These are phyloP conservation scores for Ascochyta rabiei DNA, from an alignment of 2,329 filamentous ascomycete species.

Conservation along the genomic window DNA sequence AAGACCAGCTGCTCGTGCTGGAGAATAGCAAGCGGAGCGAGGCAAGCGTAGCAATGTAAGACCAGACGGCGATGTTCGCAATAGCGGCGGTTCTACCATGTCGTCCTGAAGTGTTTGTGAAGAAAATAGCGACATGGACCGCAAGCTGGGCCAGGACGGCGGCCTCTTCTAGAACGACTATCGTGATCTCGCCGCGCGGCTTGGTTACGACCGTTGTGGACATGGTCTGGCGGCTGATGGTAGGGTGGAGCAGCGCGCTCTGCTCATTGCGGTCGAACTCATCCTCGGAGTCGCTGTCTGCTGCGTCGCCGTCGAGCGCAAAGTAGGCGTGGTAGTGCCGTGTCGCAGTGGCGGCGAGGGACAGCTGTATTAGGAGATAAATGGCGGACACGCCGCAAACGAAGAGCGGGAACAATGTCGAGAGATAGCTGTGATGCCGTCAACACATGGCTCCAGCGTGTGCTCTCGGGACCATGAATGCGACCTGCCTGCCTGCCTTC, in stretches of 20 bases:
- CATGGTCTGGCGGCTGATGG: constrained; percentile 56
- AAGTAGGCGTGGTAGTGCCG: constrained; percentile 65
- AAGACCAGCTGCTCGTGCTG: constrained; percentile 64
- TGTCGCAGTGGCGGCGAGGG: constrained; percentile 60
- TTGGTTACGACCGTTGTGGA: constrained; percentile 72
- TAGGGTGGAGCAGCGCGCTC: constrained; percentile 59
- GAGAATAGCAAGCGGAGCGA: constrained; percentile 72
- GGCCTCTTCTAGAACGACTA: constrained; percentile 75
- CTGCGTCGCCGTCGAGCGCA: constrained; percentile 53
- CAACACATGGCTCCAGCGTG: constrained; percentile 6
- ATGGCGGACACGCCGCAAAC: constrained; percentile 73
- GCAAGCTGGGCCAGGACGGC: constrained; percentile 74
- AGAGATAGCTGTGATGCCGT: constrained; percentile 68
- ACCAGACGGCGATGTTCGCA: constrained; percentile 75
- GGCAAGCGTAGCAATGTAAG: constrained; percentile 77
- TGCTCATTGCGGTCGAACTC: constrained; percentile 64
- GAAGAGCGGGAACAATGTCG: constrained; percentile 77
- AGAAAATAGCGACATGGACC: constrained; percentile 69
- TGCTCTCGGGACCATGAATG: constrained; percentile 1
- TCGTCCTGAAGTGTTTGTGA: constrained; percentile 64
- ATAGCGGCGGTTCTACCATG: constrained; percentile 66
- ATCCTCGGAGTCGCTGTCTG: constrained; percentile 59
- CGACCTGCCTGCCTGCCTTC: neutral
- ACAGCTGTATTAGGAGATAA: constrained; percentile 65
- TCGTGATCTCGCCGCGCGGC: constrained; percentile 73